These are phyloP conservation scores for Ambrosia trifida DNA, from an alignment of 129 eudicot genomes.

Conservation along the genomic window DNA sequence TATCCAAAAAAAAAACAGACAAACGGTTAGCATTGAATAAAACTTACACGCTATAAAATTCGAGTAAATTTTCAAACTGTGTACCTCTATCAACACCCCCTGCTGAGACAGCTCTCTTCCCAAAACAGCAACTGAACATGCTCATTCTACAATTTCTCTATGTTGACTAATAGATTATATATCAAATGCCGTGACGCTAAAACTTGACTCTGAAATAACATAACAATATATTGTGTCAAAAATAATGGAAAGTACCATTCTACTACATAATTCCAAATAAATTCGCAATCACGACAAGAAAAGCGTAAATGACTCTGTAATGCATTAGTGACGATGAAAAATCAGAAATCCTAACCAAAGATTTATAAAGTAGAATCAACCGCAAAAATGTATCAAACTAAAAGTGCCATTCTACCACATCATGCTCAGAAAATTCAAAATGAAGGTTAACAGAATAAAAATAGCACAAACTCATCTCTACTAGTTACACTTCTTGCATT, in stretches of 20 bases:
- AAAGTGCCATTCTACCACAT: constrained; percentile 5
- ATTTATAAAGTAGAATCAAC: background rate
- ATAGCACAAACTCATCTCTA: background rate
- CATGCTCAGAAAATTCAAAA: background rate
- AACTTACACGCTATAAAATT: background rate
- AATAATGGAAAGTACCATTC: background rate
- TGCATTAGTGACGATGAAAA: background rate
- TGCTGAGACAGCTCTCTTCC: constrained; percentile 32
- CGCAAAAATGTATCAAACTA: background rate
- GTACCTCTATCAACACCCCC: constrained; percentile 51
- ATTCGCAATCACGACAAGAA: background rate
- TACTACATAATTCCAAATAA: background rate
- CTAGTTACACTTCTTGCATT: background rate
- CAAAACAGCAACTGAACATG: constrained; percentile 52
- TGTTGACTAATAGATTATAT: constrained; percentile 17
- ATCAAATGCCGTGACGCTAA: constrained; percentile 25
- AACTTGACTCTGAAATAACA: constrained; percentile 5
- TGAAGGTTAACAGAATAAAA: background rate
- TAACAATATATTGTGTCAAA: constrained; percentile 5
- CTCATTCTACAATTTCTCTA: constrained; percentile 36
- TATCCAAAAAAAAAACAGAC: background rate
- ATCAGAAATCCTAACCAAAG: background rate
- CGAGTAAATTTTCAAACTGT: background rate
- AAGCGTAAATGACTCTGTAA: background rate
- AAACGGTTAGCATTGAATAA: constrained; percentile 1